Percentiles rank a stretch among this genome's conserved stretches.
Conservation (phyloP, 345 rosid genomes). For the Rhodamnia rubescens region DNA sequence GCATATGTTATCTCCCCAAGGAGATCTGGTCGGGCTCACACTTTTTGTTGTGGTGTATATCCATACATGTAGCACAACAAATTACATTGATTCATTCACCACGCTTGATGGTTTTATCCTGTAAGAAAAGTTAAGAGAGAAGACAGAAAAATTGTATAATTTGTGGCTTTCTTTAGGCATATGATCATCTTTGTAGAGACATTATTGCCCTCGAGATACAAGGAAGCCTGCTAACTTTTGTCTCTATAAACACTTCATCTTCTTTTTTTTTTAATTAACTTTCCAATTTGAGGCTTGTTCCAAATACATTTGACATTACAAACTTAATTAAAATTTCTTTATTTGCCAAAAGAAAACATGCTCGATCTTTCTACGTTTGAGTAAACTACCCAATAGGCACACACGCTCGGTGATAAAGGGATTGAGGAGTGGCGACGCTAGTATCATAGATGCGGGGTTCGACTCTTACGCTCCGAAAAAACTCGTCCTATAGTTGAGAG, state of each 20-base stretch:
- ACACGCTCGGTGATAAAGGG: too few relatives aligned
- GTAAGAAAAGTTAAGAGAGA: not conserved
- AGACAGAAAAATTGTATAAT: not conserved
- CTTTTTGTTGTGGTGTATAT: not conserved
- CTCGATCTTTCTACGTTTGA: not conserved
- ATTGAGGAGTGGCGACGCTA: too few relatives aligned
- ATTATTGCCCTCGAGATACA: not conserved
- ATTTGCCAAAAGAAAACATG: not conserved
- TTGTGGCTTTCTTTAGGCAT: not conserved
- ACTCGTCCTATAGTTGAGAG: rapidly evolving
- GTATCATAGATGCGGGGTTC: too few relatives aligned
- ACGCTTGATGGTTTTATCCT: not conserved
- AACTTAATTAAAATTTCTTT: not conserved
- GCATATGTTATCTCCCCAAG: not conserved
- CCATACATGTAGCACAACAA: too few relatives aligned
- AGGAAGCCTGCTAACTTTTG: not conserved
- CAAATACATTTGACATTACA: not conserved
- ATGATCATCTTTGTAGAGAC: not conserved
- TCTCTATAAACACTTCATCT: not conserved
- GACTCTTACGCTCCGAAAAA: not conserved
- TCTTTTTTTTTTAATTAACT: not conserved
- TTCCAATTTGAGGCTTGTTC: not conserved
- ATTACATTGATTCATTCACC: too few relatives aligned
- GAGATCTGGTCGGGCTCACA: rapidly evolving
- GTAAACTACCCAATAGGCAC: not conserved